Evolutionary conservation across 495 filamentous ascomycete species (phyloP), one percentile per base, ranked within the genome.

Genomic region (Trichocladium uniseriatum): DNA sequence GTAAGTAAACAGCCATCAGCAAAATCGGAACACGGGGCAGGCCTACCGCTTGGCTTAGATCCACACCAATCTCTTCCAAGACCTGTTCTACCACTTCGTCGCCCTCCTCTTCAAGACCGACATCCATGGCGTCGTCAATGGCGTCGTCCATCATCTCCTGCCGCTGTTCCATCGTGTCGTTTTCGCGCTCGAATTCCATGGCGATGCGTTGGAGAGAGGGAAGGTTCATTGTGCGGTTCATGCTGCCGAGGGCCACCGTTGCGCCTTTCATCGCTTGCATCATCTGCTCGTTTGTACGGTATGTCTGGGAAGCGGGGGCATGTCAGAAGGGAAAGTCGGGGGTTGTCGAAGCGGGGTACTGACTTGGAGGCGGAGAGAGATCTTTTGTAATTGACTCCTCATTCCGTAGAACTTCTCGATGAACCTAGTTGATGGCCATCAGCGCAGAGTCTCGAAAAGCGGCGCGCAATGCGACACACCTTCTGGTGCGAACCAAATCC

Each of bases 61-160:
- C 90, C 18, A 98, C 84, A 31, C 92, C 92, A 60, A 98, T 95
- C 67, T 95, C 92, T 69, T 97, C 94, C 59, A 97, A 65, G 5
- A 98, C 86, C 62, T 95, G 87, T 62, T 94, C 90, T 21, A 98
- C 87, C 38, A 98, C 86, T 68, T 98, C 94, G 52, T 98, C 92
- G 9, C 89, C 87, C 62, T 90, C 86, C 55, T 88, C 89, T 53
- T 89, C 86, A 47, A 92, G 80, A 45, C 92, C 90, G 24, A 95
- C 75, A 14, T 94, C 92, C 43, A 91, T 97, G 34, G 89, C 92
- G 63, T 98, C 94, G 65, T 98, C 94, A 42, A 97, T 94, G n/a
- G 88, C 92, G 69, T 97, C 94, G 62, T 95, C 92, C 94, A 98
- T 96, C 87, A 97, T 97, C 62, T 98, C 92, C 70, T 97, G 89